A percentile compares a stretch with the other conserved stretches of the same genome.
Evolutionary conservation across 1,284 basidiomycete species (phyloP).

Genomic region (Stereum hirsutum): DNA sequence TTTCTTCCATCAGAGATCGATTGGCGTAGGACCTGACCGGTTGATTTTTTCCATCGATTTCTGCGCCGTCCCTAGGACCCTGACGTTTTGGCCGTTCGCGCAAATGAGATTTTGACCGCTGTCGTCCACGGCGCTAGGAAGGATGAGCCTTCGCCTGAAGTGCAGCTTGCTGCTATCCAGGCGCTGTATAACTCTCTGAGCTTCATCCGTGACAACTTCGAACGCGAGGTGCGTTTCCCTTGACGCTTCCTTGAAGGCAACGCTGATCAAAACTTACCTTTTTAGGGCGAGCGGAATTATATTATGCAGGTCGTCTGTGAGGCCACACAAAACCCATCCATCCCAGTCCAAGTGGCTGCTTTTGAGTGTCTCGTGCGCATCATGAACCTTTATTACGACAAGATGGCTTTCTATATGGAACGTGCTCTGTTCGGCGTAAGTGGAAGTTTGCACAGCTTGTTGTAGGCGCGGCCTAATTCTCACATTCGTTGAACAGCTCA

Average conservation of each 20-base stretch:
- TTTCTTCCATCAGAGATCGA: slow-evolving; percentile 8
- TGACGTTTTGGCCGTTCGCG: slow-evolving; percentile 80
- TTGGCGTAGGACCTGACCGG: background rate
- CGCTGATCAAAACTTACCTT: slow-evolving; percentile 9
- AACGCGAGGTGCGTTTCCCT: slow-evolving; percentile 65
- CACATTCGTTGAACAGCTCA: slow-evolving; percentile 51
- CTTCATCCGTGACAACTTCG: slow-evolving; percentile 97
- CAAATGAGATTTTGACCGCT: slow-evolving; percentile 97
- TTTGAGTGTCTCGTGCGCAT: slow-evolving; percentile 96
- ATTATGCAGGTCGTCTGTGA: slow-evolving; percentile 99
- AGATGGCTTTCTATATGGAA: slow-evolving; percentile 99
- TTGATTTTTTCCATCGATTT: slow-evolving; percentile 1
- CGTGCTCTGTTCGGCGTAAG: slow-evolving; percentile 93
- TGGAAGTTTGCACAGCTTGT: slow-evolving; percentile 11
- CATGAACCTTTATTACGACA: slow-evolving; percentile 98
- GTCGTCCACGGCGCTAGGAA: slow-evolving; percentile 98
- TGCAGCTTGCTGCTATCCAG: slow-evolving; percentile 92
- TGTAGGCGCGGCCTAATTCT: background rate
- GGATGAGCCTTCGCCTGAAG: slow-evolving; percentile 89
- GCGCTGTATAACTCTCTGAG: slow-evolving; percentile 95
- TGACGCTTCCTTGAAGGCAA: slow-evolving; percentile 1
- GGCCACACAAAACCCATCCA: slow-evolving; percentile 81
- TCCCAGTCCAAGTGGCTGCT: slow-evolving; percentile 83
- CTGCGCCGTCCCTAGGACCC: slow-evolving; percentile 58
- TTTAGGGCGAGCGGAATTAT: slow-evolving; percentile 94